Evolutionary conservation across 805 yeast genomes (phyloP), one percentile per base, ranked within the genome.

Genomic region (Teunomyces kruisii): DNA sequence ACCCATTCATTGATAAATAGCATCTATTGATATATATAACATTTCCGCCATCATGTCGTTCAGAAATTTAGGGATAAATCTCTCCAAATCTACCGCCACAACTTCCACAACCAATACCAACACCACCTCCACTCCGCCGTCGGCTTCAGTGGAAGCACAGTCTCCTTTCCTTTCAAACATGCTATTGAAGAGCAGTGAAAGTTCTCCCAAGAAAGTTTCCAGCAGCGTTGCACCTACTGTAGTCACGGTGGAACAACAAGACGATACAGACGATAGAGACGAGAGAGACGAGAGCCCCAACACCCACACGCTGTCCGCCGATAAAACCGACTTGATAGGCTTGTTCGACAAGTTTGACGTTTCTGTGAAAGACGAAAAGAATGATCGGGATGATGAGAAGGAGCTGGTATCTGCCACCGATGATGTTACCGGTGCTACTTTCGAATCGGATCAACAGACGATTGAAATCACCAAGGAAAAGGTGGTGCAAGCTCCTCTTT

Each of bases 91-190:
- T 3, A 59, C 67, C 8, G 67, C 76, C 14, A 71, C 76, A 2
- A 70, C 75, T 2, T 69, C 74, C 13, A 70, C 75, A 6, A 65
- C 72, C 16, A 67, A 67, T 39, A 56, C 64, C 30, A 65, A 55
- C 44, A 61, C 68, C 12, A 51, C 59, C 3, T 59, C 46, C 16
- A 43, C 55, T 6, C 49, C 56, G 1, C 50, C 53, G 36, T 15
- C 52, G 8, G 19, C 45, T 10, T n/a, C 48, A 27, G 22, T 47
- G 42, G 26, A 39, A 10, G 47, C 38, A 4, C 54, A 46, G 35
- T 50, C 56, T 8, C 61, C 63, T 8, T 51, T 58, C 28, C 38
- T 55, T 15, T 54, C 51, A 19, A 55, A 46, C 27, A 48, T 58
- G 12, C 47, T 57, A 16, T 15, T 50, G 29, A 47, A 47, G 36